Evolutionary conservation across 495 filamentous ascomycete genomes (phyloP), one percentile per base, ranked within the genome.

Genomic region (Talaromyces nanjingensis): DNA sequence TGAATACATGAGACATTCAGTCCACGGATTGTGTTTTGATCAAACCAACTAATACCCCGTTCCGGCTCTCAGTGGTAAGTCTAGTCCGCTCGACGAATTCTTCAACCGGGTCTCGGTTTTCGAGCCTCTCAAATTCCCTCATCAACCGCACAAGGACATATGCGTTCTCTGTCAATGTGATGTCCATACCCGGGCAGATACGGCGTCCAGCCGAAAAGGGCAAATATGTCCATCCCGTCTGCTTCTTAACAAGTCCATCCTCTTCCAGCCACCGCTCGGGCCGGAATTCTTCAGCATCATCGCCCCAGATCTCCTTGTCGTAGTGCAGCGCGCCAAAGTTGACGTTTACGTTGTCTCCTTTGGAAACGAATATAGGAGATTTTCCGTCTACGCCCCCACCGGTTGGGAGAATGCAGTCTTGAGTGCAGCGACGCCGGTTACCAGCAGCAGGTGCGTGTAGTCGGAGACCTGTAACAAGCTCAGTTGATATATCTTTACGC

Each of bases 121-220:
- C 60, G 9, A 62, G 60, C 14, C 20, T 62, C 20, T 62, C 20
- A 37, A 62, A 62, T 18, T 62, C 12, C 20, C n/a, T 11, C 60
- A 62, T 47, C 60, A 62, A 53, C 37, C 37, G 39, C 6, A 47
- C 60, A n/a, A 62, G 31, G 5, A 62, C 60, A 53, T 62, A 62
- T 3, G 60, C 60, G 24, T 62, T 62, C 33, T 52, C 60, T 20
- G 60, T 62, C 60, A 62, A 7, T 4, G 60, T 49, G 14, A 62
- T 52, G 20, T 59, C 56, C 25, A 31, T 59, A 29, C 71, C 76
- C 12, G 81, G 72, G 73, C 76, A 77, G 53, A 87, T 84, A 14
- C 87, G 77, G 0, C 86, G 85, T 0, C 87, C 86, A 1, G 84
- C 85, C 57, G 81, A 83, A 65, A 89, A 89, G 0, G 87, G 86